Evolutionary conservation across 495 filamentous ascomycete genomes (phyloP), one percentile per base, ranked within the genome.

Genomic region (Penicillium argentinense): DNA sequence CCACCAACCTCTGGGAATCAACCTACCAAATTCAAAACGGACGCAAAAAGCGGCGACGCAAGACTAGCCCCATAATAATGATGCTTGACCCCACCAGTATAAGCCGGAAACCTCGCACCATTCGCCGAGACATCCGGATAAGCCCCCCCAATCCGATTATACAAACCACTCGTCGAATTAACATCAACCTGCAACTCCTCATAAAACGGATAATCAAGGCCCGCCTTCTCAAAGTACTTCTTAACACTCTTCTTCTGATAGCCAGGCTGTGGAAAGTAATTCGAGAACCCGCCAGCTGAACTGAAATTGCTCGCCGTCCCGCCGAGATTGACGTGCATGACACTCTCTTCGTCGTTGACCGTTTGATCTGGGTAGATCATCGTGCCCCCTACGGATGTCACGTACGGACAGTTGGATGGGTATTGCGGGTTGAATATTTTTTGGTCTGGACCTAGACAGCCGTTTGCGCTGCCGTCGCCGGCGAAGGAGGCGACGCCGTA

Each of bases 101-200:
- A 74, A 16, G 77, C 64, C 9, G 67, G 63, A 53, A 84, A 75
- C 26, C 76, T 71, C 4, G 74, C 79, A n/a, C 77, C 82, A 12
- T 82, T 74, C 18, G 83, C 83, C 0, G 78, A 57, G 12, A 89
- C 75, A 44, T 89, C 85, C 0, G 85, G 84, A 43, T 78, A 86
- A 8, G 72, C 85, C 16, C 85, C 74, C 0, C 82, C 82, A 9
- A 71, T 68, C 7, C 74, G 72, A 49, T 80, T 80, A 61, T 82
- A 85, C 42, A 81, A 66, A 38, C 71, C 78, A 9, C 64, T 60
- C 13, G 74, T 73, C 17, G 51, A 64, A 39, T 64, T 73, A 24
- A 73, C 47, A 40, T 66, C 58, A 47, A 63, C 71, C 17, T 57
- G 41, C 9, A 62, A 52, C 37, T 63, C 56, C 5, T 52, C 53